phyloP scores from a whole-genome alignment of 2,329 filamentous ascomycete genomes.

The Uncinocarpus reesii region DNA sequence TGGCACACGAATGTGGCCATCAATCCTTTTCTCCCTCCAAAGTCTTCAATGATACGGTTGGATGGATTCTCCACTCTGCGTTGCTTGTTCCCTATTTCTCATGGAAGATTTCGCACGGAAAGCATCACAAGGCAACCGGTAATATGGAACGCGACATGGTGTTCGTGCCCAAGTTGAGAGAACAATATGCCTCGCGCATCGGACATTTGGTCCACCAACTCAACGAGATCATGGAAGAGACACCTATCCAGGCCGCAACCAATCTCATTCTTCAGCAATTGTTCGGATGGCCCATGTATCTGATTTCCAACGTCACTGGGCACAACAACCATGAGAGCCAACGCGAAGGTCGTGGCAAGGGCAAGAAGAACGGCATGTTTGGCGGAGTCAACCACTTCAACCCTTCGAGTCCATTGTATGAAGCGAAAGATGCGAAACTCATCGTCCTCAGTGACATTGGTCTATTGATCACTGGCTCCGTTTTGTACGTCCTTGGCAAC shows the following conservation, averaged over 20 bases:
- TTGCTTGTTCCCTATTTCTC: slow-evolving; percentile 96
- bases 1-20: slow-evolving; percentile 97
- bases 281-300: slow-evolving; percentile 85
- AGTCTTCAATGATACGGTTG: slow-evolving; percentile 79
- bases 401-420: slow-evolving; percentile 77
- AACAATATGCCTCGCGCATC: slow-evolving; percentile 64
- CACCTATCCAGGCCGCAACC: slow-evolving; percentile 67
- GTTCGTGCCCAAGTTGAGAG: slow-evolving; percentile 85
- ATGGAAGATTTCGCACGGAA: slow-evolving; percentile 98
- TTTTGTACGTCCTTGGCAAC: slow-evolving; percentile 59
- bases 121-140: slow-evolving; percentile 98
- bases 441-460: slow-evolving; percentile 83
- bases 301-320: slow-evolving; percentile 84
- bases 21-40: slow-evolving; percentile 92
- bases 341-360: slow-evolving; percentile 81
- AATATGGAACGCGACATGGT: slow-evolving; percentile 99
- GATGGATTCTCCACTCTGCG: slow-evolving; percentile 80
- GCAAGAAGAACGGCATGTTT: slow-evolving; percentile 74
- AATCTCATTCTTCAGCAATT: slow-evolving; percentile 77
- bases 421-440: slow-evolving; percentile 78
- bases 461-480: slow-evolving; percentile 51
- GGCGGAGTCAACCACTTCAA: slow-evolving; percentile 92
- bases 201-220: slow-evolving; percentile 71
- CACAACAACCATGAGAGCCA: slow-evolving; percentile 91
- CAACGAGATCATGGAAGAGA: slow-evolving; percentile 84